Evolutionary conservation across 2,329 filamentous ascomycete genomes (phyloP).

Genomic region (Pyricularia pennisetigena): DNA sequence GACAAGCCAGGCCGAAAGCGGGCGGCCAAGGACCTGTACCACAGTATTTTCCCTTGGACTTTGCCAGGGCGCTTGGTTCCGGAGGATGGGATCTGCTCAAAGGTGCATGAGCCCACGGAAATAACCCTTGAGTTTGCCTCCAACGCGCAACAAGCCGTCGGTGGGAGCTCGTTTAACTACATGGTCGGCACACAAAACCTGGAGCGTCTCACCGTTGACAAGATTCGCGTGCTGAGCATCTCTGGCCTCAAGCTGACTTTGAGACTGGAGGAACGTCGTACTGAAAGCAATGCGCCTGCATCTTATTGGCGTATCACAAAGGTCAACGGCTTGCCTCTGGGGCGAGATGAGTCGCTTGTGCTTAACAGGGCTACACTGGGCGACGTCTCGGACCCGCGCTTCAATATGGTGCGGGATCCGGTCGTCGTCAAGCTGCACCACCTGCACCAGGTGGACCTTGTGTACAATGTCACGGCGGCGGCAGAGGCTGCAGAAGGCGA

Average conservation of each 20-base stretch:
- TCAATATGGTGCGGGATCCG: slow-evolving; percentile 65
- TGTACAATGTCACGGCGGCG: slow-evolving; percentile 33
- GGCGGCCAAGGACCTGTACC: slow-evolving; percentile 35
- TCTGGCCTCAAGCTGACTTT: slow-evolving; percentile 55
- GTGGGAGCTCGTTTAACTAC: slow-evolving; percentile 31
- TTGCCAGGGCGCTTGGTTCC: slow-evolving; percentile 69
- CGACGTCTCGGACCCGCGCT: slow-evolving; percentile 73
- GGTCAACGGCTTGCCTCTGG: slow-evolving; percentile 71
- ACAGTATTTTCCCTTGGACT: slow-evolving; percentile 90
- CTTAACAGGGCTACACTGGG: slow-evolving; percentile 67
- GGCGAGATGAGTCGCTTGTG: slow-evolving; percentile 79
- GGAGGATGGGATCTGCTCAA: slow-evolving; percentile 64
- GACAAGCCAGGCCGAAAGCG: neutral
- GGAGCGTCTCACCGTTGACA: slow-evolving; percentile 31
- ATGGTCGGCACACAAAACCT: slow-evolving; percentile 38
- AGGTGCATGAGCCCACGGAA: slow-evolving; percentile 60
- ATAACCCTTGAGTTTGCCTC: slow-evolving; percentile 56
- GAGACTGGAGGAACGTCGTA: slow-evolving; percentile 35
- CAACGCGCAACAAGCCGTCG: slow-evolving; percentile 28
- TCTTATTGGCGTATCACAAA: slow-evolving; percentile 63
- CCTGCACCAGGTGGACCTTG: slow-evolving; percentile 57
- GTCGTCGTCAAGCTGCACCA: slow-evolving; percentile 26
- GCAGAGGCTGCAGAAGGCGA: neutral
- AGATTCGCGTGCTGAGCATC: slow-evolving; percentile 39
- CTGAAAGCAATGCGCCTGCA: slow-evolving; percentile 6